phyloP scores from a whole-genome alignment of 768 basidiomycete species.

The Mycena rosella region DNA sequence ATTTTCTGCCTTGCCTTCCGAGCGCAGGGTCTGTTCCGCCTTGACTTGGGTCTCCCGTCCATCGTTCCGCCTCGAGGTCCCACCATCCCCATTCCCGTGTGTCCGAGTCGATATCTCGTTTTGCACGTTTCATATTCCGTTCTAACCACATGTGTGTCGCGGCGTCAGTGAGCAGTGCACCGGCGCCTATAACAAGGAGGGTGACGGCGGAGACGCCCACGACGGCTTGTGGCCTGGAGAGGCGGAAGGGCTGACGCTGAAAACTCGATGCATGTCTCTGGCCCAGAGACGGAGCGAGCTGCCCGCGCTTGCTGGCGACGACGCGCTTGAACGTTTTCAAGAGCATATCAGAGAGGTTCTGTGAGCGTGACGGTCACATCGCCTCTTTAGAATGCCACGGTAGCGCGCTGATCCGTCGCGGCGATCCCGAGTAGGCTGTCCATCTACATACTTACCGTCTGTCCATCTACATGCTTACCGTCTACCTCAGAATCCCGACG shows the following conservation, averaged over 20 bases:
- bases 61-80: constrained; percentile 71
- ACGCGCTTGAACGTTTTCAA: neutral
- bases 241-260: constrained; percentile 49
- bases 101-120: constrained; percentile 57
- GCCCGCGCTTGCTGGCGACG: neutral
- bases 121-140: constrained; percentile 60
- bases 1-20: constrained; percentile 70
- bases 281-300: neutral
- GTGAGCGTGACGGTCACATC: neutral
- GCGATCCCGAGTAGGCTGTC: too few species aligned
- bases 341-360: neutral
- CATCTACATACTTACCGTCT: too few species aligned
- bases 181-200: constrained; percentile 44
- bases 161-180: neutral
- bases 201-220: constrained; percentile 64
- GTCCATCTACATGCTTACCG: too few species aligned
- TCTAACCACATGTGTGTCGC: constrained; percentile 43
- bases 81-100: constrained; percentile 79
- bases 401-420: too few species aligned
- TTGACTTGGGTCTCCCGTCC: constrained; percentile 64
- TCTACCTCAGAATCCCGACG: too few species aligned
- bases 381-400: too few species aligned
- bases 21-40: constrained; percentile 84
- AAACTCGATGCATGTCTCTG: constrained; percentile 18
- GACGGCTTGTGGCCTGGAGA: constrained; percentile 61